Evolutionary conservation across 345 rosid species (phyloP).

Genomic region (Brassica cretica): DNA sequence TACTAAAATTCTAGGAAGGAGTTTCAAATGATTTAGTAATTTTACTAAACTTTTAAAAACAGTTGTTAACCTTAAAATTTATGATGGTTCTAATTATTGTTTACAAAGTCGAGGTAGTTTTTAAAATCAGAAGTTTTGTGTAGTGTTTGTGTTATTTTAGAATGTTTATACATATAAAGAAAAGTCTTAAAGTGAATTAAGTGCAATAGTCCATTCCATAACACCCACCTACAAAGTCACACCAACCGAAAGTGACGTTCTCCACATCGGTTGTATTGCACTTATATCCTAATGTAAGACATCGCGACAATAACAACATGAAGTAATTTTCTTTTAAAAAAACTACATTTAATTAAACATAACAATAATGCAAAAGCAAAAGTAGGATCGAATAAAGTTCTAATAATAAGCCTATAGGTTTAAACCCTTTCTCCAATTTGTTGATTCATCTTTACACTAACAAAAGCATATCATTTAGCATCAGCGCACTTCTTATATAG

Average conservation of each 20-base stretch:
- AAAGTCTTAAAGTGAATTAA: neutral
- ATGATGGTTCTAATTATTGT: neutral
- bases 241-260: conserved; percentile 19
- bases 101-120: neutral
- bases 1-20: neutral
- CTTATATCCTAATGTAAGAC: conserved; percentile 5
- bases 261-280: conserved; percentile 17
- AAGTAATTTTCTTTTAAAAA: neutral
- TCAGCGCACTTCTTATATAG: neutral
- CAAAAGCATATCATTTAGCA: neutral
- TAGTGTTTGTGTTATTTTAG: neutral
- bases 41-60: neutral
- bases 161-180: neutral
- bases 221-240: conserved; percentile 19
- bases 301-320: conserved; percentile 12
- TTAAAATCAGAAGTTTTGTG: neutral
- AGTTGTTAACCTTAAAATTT: neutral
- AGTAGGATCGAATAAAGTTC: neutral
- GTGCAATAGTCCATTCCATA: neutral
- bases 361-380: neutral
- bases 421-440: neutral
- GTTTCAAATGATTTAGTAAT: neutral
- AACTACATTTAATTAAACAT: neutral
- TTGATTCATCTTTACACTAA: conserved; percentile 2
- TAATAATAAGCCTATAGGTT: neutral